A percentile compares a stretch with the other conserved stretches of the same genome.
These are phyloP conservation scores for Chrysanthemum seticuspe DNA, from an alignment of 129 eudicot species.

Conservation along the genomic window DNA sequence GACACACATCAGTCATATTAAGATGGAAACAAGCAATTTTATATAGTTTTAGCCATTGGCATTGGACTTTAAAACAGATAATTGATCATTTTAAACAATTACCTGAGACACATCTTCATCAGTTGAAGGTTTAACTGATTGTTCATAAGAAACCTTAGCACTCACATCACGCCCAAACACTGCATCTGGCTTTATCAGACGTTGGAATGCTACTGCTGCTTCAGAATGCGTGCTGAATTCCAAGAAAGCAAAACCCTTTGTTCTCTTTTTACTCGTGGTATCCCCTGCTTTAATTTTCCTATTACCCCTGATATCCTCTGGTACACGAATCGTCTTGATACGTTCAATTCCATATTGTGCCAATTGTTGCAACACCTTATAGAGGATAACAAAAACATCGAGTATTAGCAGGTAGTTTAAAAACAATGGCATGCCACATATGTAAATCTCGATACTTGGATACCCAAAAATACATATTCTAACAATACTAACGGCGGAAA, in stretches of 20 bases:
- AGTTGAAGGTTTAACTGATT: slow-evolving; percentile 22
- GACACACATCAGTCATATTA: neutral
- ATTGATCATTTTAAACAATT: neutral
- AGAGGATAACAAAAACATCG: slow-evolving; percentile 15
- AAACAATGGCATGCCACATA: slow-evolving; percentile 14
- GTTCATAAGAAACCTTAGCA: slow-evolving; percentile 43
- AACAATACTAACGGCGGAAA: neutral
- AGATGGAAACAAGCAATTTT: slow-evolving; percentile 12
- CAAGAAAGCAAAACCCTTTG: slow-evolving; percentile 41
- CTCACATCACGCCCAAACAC: slow-evolving; percentile 47
- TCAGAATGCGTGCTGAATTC: slow-evolving; percentile 45
- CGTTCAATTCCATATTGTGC: slow-evolving; percentile 34
- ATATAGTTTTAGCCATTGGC: neutral
- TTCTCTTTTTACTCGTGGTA: slow-evolving; percentile 23
- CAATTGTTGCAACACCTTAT: slow-evolving; percentile 44
- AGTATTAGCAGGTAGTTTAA: slow-evolving; percentile 13
- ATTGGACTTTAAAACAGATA: slow-evolving; percentile 13
- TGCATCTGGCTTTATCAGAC: slow-evolving; percentile 45
- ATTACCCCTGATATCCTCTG: slow-evolving; percentile 28
- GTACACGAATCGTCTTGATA: slow-evolving; percentile 33
- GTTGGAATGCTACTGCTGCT: slow-evolving; percentile 43
- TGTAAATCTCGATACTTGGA: neutral
- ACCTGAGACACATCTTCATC: slow-evolving; percentile 29
- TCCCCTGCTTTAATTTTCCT: slow-evolving; percentile 34
- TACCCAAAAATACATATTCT: neutral